Conservation (phyloP, 1,284 basidiomycete species). For the Coniferiporia weirii region DNA sequence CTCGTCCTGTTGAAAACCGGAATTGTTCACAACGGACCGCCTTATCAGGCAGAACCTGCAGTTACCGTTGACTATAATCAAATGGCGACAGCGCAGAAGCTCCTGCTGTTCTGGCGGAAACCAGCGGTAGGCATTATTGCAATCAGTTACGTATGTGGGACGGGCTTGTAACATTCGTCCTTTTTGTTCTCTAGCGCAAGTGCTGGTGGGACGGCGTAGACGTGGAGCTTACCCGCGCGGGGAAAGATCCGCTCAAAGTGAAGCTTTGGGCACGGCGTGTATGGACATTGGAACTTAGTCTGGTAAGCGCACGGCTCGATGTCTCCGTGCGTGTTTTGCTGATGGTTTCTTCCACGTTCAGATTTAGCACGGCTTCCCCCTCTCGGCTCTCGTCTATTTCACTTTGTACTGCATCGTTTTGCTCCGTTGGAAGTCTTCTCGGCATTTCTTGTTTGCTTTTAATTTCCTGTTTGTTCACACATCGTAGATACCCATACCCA, state of each 20-base stretch:
- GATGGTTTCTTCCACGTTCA: neutral
- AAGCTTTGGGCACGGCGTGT: slow-evolving; percentile 96
- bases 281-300: slow-evolving; percentile 96
- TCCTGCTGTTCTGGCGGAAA: slow-evolving; percentile 98
- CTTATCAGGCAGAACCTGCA: slow-evolving; percentile 50
- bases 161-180: slow-evolving; percentile 11
- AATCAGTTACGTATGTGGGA: neutral
- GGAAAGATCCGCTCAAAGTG: slow-evolving; percentile 50
- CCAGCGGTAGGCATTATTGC: slow-evolving; percentile 70
- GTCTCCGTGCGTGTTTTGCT: neutral
- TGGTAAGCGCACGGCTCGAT: slow-evolving; percentile 56
- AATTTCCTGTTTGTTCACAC: neutral
- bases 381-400: neutral
- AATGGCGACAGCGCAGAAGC: slow-evolving; percentile 96
- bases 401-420: neutral
- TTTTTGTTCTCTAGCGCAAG: slow-evolving; percentile 65
- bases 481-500: slow-evolving; percentile 3
- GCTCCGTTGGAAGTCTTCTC: neutral
- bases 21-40: slow-evolving; percentile 65
- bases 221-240: slow-evolving; percentile 64
- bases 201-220: slow-evolving; percentile 99
- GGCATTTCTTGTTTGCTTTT: neutral
- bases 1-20: slow-evolving; percentile 97
- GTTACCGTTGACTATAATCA: slow-evolving; percentile 85
- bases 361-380: neutral